phyloP scores from a whole-genome alignment of 2,329 filamentous ascomycete genomes.

The Fusarium palustre region DNA sequence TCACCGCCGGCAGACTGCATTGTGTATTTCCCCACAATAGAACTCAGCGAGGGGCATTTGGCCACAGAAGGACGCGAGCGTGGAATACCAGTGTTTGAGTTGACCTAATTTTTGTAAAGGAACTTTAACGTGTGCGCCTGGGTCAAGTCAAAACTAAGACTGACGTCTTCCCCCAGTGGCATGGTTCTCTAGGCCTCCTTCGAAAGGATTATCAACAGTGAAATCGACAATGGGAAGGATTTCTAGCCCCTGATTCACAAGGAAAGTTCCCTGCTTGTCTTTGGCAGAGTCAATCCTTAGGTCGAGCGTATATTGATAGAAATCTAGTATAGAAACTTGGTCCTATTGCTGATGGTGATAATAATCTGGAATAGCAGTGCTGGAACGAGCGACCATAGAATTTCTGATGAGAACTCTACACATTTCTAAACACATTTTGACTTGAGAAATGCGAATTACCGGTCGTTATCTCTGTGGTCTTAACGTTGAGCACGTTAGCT shows the following conservation, averaged over 20 bases:
- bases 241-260: slow-evolving; percentile 56
- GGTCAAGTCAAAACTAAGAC: slow-evolving; percentile 63
- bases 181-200: slow-evolving; percentile 59
- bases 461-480: too few species aligned
- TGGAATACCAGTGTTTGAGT: slow-evolving; percentile 55
- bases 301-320: slow-evolving; percentile 74
- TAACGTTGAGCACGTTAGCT: neutral
- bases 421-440: too few species aligned
- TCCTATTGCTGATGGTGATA: neutral
- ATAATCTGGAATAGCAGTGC: neutral
- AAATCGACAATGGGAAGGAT: slow-evolving; percentile 58
- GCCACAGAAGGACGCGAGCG: slow-evolving; percentile 60
- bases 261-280: slow-evolving; percentile 68
- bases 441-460: too few species aligned
- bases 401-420: too few species aligned
- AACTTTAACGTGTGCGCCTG: slow-evolving; percentile 63
- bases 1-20: slow-evolving; percentile 61
- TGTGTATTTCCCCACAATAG: slow-evolving; percentile 48
- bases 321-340: neutral
- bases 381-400: neutral
- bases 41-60: slow-evolving; percentile 57
- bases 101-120: slow-evolving; percentile 57
- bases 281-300: slow-evolving; percentile 73
- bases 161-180: slow-evolving; percentile 52
- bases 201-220: slow-evolving; percentile 63